phyloP scores from a whole-genome alignment of 805 yeast genomes.

The Starmerella powellii region DNA sequence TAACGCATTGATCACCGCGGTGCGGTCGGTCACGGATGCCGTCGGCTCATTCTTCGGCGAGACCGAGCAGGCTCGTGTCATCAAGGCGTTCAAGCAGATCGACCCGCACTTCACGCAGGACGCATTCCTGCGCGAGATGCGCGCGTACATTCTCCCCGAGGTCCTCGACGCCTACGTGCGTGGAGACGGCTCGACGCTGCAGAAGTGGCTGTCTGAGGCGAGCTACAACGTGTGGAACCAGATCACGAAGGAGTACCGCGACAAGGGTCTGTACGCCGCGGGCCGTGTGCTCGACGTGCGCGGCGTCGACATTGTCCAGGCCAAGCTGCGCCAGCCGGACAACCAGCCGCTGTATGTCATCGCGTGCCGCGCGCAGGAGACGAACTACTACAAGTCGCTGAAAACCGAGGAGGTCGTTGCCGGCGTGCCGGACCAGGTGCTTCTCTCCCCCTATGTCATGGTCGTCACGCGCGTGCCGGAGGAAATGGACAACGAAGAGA shows the following conservation, averaged over 20 bases:
- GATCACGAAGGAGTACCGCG: slow-evolving; percentile 80
- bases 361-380: slow-evolving; percentile 93
- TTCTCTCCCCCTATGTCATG: slow-evolving; percentile 90
- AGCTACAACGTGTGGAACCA: slow-evolving; percentile 92
- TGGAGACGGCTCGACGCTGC: slow-evolving; percentile 73
- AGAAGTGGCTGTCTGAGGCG: slow-evolving; percentile 91
- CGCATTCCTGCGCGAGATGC: slow-evolving; percentile 64
- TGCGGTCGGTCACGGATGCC: slow-evolving; percentile 70
- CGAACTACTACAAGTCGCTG: slow-evolving; percentile 73
- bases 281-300: slow-evolving; percentile 87
- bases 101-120: slow-evolving; percentile 81
- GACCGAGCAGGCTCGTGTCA: slow-evolving; percentile 91
- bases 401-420: slow-evolving; percentile 93
- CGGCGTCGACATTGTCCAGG: slow-evolving; percentile 83
- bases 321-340: slow-evolving; percentile 78
- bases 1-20: slow-evolving; percentile 69
- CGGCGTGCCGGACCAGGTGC: slow-evolving; percentile 86
- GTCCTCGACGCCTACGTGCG: slow-evolving; percentile 87
- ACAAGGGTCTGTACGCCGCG: slow-evolving; percentile 83
- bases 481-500: slow-evolving; percentile 74
- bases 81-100: slow-evolving; percentile 69
- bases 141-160: slow-evolving; percentile 91
- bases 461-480: slow-evolving; percentile 89
- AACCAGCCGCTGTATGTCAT: slow-evolving; percentile 87
- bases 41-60: slow-evolving; percentile 85